Conservation (phyloP, 2,329 filamentous ascomycete genomes). For the Malbranchea zuffiana region DNA sequence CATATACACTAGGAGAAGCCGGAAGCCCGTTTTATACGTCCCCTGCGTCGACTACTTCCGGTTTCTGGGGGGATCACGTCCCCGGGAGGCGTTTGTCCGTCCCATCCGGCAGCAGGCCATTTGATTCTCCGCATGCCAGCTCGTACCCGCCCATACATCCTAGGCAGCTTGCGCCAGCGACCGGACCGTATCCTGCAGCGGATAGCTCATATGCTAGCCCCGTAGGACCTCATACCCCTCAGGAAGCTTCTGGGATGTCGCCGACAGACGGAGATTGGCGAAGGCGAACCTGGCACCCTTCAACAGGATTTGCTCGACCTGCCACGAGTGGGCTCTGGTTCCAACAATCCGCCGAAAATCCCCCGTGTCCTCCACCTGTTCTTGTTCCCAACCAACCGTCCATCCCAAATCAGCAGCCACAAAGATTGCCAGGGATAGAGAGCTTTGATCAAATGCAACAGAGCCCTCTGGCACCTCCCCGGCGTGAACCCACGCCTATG, state of each 20-base stretch:
- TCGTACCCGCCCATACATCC: constrained; percentile 48
- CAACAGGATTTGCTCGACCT: constrained; percentile 50
- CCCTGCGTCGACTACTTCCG: constrained; percentile 59
- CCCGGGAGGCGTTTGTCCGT: constrained; percentile 70
- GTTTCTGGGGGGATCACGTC: constrained; percentile 60
- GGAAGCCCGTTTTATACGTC: constrained; percentile 67
- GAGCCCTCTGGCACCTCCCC: constrained; percentile 51
- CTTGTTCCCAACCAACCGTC: constrained; percentile 35
- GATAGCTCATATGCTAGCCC: constrained; percentile 52
- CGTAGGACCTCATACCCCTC: constrained; percentile 44
- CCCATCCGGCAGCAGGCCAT: constrained; percentile 63
- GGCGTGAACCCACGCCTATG: constrained; percentile 64
- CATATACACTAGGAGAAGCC: constrained; percentile 42
- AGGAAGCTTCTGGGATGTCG: constrained; percentile 25
- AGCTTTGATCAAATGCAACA: constrained; percentile 71
- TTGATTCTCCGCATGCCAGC: constrained; percentile 52
- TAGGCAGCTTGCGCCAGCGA: constrained; percentile 47
- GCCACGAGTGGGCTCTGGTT: constrained; percentile 64
- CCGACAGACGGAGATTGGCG: constrained; percentile 63
- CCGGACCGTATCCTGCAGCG: constrained; percentile 44
- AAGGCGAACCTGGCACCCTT: constrained; percentile 82
- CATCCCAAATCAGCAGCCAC: constrained; percentile 39
- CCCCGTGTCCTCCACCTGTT: constrained; percentile 47
- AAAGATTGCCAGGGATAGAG: constrained; percentile 79
- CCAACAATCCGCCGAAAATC: constrained; percentile 60